Percentiles rank a stretch among this genome's conserved stretches.
phyloP scores from a whole-genome alignment of 2,329 filamentous ascomycete species.

The Aspergillus brunneoviolaceus region DNA sequence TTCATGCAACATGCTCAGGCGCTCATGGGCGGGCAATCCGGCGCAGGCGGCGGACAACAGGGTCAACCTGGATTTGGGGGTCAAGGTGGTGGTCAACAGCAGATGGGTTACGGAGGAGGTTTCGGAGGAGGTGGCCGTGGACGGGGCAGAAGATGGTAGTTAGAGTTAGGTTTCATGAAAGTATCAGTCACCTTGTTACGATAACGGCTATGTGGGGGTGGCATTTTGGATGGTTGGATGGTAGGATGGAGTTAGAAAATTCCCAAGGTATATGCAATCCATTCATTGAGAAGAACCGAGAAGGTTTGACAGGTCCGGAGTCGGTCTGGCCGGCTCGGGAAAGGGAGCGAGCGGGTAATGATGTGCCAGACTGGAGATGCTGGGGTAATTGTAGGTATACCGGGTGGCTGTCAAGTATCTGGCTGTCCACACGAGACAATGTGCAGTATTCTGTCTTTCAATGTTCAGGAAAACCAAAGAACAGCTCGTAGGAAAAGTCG shows the following conservation, averaged over 20 bases:
- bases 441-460: not conserved
- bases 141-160: conserved; percentile 41
- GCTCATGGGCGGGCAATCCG: conserved; percentile 48
- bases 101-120: conserved; percentile 45
- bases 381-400: not conserved
- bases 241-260: not conserved
- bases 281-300: not conserved
- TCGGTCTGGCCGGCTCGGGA: not conserved
- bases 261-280: not conserved
- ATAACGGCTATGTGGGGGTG: conserved; percentile 10
- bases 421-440: not conserved
- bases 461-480: not conserved
- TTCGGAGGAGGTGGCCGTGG: conserved; percentile 42
- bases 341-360: not conserved
- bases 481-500: not conserved
- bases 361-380: not conserved
- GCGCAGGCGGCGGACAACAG: conserved; percentile 38
- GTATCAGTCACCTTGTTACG: conserved; percentile 17
- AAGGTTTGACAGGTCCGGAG: not conserved
- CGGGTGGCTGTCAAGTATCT: not conserved
- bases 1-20: conserved; percentile 56
- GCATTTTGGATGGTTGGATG: not conserved
- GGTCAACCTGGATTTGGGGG: conserved; percentile 37
- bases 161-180: conserved; percentile 1
- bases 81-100: conserved; percentile 39